These are phyloP conservation scores for Penicillium angulare DNA, from an alignment of 495 filamentous ascomycete species.

Conservation along the genomic window DNA sequence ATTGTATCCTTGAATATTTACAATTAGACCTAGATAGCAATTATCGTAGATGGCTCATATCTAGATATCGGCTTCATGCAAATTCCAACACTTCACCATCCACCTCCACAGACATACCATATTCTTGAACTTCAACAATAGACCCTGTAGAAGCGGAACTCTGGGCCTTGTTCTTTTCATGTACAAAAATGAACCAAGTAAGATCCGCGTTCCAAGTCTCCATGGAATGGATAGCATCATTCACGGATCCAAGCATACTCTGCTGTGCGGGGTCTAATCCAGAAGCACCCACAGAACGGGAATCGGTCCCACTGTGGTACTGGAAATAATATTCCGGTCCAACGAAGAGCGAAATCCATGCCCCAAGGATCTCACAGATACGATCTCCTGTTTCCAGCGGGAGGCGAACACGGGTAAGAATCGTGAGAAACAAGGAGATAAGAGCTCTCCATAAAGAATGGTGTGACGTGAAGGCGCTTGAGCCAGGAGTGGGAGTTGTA, in stretches of 20 bases:
- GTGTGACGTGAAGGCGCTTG: constrained; percentile 38
- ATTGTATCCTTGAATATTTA: too few relatives aligned
- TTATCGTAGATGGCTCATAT: too few relatives aligned
- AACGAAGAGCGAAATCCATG: constrained; percentile 39
- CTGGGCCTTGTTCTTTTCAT: constrained; percentile 15
- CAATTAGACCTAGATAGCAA: too few relatives aligned
- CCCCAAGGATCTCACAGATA: constrained; percentile 38
- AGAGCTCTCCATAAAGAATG: constrained; percentile 38
- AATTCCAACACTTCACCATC: too few relatives aligned
- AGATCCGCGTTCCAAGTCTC: constrained; percentile 47
- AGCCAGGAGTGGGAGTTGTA: constrained; percentile 16
- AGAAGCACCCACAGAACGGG: neutral
- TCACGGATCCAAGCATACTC: constrained; percentile 23
- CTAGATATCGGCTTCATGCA: too few relatives aligned
- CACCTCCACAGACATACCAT: constrained; percentile 14
- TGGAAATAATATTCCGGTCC: constrained; percentile 36
- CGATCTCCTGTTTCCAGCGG: constrained; percentile 36
- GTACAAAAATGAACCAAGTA: constrained; percentile 44
- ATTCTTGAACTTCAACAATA: neutral
- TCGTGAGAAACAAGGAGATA: constrained; percentile 38
- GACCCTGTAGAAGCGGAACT: neutral
- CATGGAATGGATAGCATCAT: constrained; percentile 40
- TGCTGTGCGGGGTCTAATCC: constrained; percentile 1
- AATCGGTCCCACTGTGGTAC: neutral
- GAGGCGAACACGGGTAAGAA: constrained; percentile 39